Conservation (phyloP, 1,139 yeast genomes). For the Magnusiomyces paraingens region DNA sequence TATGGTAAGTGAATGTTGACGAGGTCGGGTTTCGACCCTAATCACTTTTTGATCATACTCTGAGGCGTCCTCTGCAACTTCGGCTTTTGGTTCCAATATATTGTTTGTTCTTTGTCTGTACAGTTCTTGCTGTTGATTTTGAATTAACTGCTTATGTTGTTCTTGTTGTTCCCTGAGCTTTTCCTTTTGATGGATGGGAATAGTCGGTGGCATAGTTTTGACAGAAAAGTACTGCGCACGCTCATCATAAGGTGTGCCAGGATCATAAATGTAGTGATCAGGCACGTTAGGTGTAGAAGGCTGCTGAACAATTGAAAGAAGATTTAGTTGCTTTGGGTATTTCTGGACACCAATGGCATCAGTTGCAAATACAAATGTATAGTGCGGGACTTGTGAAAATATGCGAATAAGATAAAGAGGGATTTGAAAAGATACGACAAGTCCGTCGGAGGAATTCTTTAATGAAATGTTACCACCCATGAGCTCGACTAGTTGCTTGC, state of each 20-base stretch:
- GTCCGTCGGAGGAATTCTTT: constrained; percentile 69
- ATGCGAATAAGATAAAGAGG: constrained; percentile 65
- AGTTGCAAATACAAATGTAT: constrained; percentile 4
- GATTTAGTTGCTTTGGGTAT: neutral
- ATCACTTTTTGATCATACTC: too few relatives aligned
- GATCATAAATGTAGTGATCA: neutral
- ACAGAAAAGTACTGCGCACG: neutral
- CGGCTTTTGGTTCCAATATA: neutral
- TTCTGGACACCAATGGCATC: constrained; percentile 2
- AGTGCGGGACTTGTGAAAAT: neutral
- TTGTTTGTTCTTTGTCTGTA: neutral
- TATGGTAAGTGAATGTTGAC: neutral
- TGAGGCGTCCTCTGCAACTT: neutral
- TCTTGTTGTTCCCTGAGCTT: neutral
- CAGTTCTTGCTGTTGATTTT: neutral
- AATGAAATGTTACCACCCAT: constrained; percentile 63
- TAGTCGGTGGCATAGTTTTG: neutral
- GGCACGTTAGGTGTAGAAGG: neutral
- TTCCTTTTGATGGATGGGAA: neutral
- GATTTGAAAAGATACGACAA: constrained; percentile 70
- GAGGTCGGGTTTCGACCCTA: neutral
- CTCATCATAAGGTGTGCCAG: neutral
- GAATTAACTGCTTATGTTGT: neutral
- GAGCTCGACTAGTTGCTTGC: constrained; percentile 82
- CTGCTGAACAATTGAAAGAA: neutral